Conservation (phyloP, 2,329 filamentous ascomycete genomes). For the Aphanocladium album region DNA sequence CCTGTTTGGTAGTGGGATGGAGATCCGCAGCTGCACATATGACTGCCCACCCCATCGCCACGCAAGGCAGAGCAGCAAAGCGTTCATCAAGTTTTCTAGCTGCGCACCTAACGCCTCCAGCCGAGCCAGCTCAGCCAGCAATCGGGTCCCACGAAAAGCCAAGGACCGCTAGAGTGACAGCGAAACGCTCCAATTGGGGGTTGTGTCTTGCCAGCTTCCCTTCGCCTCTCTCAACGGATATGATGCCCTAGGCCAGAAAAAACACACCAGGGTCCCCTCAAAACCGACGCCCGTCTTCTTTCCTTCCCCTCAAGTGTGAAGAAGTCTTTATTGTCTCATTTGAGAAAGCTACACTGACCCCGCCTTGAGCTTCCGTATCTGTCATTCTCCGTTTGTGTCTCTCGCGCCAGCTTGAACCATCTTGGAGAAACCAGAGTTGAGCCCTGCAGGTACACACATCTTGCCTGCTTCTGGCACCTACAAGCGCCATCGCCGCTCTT, state of each 20-base stretch:
- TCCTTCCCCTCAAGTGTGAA: neutral
- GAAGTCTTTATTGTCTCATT: neutral
- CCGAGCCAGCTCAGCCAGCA: neutral
- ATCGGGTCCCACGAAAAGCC: neutral
- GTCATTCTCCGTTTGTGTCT: neutral
- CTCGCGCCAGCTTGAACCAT: neutral
- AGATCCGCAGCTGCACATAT: constrained; percentile 10
- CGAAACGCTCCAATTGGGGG: neutral
- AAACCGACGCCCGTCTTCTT: neutral
- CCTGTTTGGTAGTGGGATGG: constrained; percentile 6
- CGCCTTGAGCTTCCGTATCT: neutral
- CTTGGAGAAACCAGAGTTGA: neutral
- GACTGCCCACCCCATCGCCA: constrained; percentile 1
- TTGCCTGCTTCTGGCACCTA: neutral
- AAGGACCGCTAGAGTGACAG: neutral
- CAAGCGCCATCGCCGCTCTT: neutral
- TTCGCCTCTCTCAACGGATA: neutral
- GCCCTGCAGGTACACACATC: neutral
- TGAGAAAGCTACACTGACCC: neutral
- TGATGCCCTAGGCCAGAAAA: constrained; percentile 7
- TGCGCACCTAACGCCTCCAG: too few relatives aligned
- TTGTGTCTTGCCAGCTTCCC: neutral
- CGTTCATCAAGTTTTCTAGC: neutral
- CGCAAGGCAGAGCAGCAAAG: neutral
- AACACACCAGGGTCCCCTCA: neutral